Evolutionary conservation across 2,329 filamentous ascomycete genomes (phyloP), one percentile per base, ranked within the genome.

Genomic region (Ambrosiella beaveri): DNA sequence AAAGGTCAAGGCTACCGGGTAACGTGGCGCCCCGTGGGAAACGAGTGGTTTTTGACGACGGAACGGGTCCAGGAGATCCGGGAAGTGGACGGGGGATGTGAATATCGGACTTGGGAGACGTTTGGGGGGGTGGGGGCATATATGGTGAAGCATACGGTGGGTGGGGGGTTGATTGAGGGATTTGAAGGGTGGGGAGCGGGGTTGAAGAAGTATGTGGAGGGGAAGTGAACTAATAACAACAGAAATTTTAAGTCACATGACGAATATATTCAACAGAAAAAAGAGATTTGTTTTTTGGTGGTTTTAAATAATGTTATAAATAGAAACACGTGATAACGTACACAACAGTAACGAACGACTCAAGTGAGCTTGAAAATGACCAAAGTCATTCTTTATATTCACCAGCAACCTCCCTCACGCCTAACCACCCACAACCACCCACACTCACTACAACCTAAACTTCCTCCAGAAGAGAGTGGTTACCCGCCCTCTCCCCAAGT

Each of bases 11-110:
- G 71, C 8, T 71, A 67, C 62, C 65, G 70, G 36, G 66, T 74
- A n/a, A 68, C 66, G 7, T 75, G 73, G 73, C 68, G 65, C 61
- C 62, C 62, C 55, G 64, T 66, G 5, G 49, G 37, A 7, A 15
- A 51, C 1, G 54, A 59, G 9, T 66, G 68, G 64, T 63, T 71
- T 59, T 62, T 74, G 57, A 64, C 65, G 7, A 63, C 65, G 1
- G 73, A 75, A 65, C 65, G 73, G 50, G 68, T 73, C 9, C 72
- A 74, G 64, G 72, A 75, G 63, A 68, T 74, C 60, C 62, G 71
- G 17, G 63, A 62, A 57, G 54, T 55, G 15, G 41, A 17, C 7
- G 60, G 55, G 5, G 63, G 63, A 4, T 65, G 63, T 49, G 19
- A 38, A 65, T 12, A 73, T 69, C 6, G 68, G 69, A 61, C 67